Conservation (phyloP, 2,329 filamentous ascomycete genomes). For the Neopestalotiopsis sp. region DNA sequence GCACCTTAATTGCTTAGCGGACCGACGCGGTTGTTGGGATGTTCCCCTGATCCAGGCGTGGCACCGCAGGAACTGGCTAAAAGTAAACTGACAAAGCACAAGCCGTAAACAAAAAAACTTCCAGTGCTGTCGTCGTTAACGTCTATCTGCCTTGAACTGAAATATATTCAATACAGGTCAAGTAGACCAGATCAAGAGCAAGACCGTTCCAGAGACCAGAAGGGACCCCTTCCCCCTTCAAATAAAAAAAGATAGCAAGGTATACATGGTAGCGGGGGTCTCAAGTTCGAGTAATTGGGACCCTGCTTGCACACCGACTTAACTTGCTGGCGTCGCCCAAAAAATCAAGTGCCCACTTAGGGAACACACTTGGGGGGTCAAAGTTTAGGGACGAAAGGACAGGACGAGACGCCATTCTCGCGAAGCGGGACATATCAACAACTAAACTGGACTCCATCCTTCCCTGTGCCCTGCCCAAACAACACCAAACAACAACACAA, state of each 20-base stretch:
- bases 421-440: constrained; percentile 8
- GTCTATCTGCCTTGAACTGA: no score
- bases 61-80: background rate
- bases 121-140: background rate
- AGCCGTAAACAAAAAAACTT: background rate
- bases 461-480: background rate
- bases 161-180: background rate
- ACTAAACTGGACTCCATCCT: background rate
- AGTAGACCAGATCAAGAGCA: background rate
- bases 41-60: background rate
- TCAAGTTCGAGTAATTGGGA: background rate
- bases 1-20: background rate
- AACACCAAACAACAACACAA: background rate
- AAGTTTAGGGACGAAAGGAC: background rate
- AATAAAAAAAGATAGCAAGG: background rate
- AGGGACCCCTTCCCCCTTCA: background rate
- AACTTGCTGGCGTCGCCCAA: background rate
- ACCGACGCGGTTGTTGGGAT: background rate
- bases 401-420: background rate
- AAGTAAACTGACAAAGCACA: background rate
- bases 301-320: constrained; percentile 1
- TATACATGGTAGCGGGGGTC: background rate
- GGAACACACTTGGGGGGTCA: background rate
- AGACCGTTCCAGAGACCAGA: background rate
- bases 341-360: constrained; percentile 2